Evolutionary conservation across 768 basidiomycete species (phyloP).

Genomic region (Sarcomyxa edulis): DNA sequence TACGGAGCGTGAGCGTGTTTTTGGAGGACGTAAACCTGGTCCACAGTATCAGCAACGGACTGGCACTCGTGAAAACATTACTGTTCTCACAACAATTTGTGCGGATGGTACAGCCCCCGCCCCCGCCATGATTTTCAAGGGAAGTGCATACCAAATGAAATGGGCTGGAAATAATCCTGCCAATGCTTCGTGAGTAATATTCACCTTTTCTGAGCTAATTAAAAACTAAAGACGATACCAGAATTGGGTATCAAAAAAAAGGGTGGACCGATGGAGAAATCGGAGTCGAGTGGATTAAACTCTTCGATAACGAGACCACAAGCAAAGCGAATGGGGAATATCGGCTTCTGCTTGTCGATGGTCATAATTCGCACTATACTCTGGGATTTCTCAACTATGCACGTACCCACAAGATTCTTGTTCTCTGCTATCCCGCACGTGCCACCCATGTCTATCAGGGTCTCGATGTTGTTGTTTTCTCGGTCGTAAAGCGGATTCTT

Average conservation of each 20-base stretch:
- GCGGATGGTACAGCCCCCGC: slow-evolving; percentile 28
- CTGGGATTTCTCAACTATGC: slow-evolving; percentile 21
- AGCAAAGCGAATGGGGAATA: slow-evolving; percentile 14
- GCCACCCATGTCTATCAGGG: slow-evolving; percentile 17
- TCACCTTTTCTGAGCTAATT: background rate
- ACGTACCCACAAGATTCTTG: slow-evolving; percentile 17
- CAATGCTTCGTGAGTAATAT: slow-evolving; percentile 30
- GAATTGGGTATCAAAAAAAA: background rate
- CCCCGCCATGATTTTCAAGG: slow-evolving; percentile 37
- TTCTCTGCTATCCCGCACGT: slow-evolving; percentile 26
- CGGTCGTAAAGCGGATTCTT: slow-evolving; percentile 11
- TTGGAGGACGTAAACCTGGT: slow-evolving; percentile 17
- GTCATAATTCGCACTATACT: slow-evolving; percentile 30
- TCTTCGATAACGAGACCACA: slow-evolving; percentile 20
- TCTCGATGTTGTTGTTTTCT: slow-evolving; percentile 14
- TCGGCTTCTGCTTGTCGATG: slow-evolving; percentile 29
- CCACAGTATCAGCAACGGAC: slow-evolving; percentile 23
- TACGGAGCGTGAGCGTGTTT: slow-evolving; percentile 19
- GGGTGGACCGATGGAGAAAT: slow-evolving; percentile 22
- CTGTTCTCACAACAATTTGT: slow-evolving; percentile 30
- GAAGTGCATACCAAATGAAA: slow-evolving; percentile 23
- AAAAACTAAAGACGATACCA: too few species aligned
- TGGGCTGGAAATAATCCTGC: slow-evolving; percentile 36
- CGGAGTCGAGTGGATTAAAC: slow-evolving; percentile 18
- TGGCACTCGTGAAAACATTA: slow-evolving; percentile 26